A percentile compares a stretch with the other conserved stretches of the same genome.
These are phyloP conservation scores for Bipolaris oryzae DNA, from an alignment of 2,329 filamentous ascomycete genomes.

Conservation along the genomic window DNA sequence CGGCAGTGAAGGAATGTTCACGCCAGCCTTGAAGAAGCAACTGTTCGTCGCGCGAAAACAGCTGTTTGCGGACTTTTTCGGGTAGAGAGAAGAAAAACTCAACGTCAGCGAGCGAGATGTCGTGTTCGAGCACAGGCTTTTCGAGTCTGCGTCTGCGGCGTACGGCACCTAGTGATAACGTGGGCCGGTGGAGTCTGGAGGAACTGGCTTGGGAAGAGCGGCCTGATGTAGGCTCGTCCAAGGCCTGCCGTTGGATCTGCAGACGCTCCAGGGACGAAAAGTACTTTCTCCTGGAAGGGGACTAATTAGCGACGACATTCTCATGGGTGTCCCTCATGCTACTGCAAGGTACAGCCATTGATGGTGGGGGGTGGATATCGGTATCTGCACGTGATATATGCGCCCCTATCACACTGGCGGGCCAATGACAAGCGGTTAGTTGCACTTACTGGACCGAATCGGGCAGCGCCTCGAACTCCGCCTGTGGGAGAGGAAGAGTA, in stretches of 20 bases:
- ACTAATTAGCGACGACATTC: conserved; percentile 29
- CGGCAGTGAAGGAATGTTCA: conserved; percentile 24
- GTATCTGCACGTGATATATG: conserved; percentile 34
- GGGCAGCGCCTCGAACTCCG: conserved; percentile 52
- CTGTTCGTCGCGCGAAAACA: conserved; percentile 76
- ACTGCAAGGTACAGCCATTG: conserved; percentile 39
- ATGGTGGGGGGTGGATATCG: conserved; percentile 24
- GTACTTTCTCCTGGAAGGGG: conserved; percentile 62
- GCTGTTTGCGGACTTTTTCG: conserved; percentile 72
- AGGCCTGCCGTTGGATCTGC: conserved; percentile 63
- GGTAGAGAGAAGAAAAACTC: conserved; percentile 74
- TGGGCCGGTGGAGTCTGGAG: conserved; percentile 25
- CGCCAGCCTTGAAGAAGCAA: conserved; percentile 57
- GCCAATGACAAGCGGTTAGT: conserved; percentile 21
- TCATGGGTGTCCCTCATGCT: conserved; percentile 5
- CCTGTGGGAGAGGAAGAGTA: conserved; percentile 39
- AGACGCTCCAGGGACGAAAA: conserved; percentile 75
- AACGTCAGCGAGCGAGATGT: conserved; percentile 61
- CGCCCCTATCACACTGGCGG: conserved; percentile 26
- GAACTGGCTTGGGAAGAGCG: conserved; percentile 34
- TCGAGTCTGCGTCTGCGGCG: conserved; percentile 46
- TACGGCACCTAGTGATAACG: conserved; percentile 26
- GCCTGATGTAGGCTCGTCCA: conserved; percentile 31
- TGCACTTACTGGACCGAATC: conserved; percentile 52
- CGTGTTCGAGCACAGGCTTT: conserved; percentile 37